A percentile compares a stretch with the other conserved stretches of the same genome.
Conservation (phyloP, 306 rosid genomes). For the Abrus pulchellus region DNA sequence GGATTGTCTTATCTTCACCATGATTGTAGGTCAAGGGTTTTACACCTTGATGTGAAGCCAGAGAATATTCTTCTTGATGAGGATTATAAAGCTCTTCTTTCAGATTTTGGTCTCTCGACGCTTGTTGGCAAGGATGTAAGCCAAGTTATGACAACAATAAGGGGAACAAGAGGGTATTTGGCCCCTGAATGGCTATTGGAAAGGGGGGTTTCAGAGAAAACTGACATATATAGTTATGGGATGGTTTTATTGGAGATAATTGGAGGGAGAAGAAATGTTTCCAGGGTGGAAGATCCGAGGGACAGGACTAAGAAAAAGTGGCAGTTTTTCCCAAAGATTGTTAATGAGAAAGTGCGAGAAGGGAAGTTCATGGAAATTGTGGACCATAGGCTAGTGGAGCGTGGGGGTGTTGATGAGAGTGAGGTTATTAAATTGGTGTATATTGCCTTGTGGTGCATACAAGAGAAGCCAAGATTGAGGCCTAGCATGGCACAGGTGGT, state of each 20-base stretch:
- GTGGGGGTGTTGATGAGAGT: conserved; percentile 63
- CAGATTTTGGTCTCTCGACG: conserved; percentile 88
- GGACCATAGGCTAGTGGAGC: conserved; percentile 63
- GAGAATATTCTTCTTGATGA: conserved; percentile 90
- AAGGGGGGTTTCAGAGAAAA: conserved; percentile 82
- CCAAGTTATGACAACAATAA: conserved; percentile 67
- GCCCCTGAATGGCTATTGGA: conserved; percentile 96
- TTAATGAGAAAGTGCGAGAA: conserved; percentile 72
- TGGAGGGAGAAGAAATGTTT: conserved; percentile 82
- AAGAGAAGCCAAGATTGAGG: conserved; percentile 78
- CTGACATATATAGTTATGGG: conserved; percentile 85
- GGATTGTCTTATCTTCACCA: conserved; percentile 84
- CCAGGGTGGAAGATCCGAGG: conserved; percentile 48
- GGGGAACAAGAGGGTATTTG: conserved; percentile 90
- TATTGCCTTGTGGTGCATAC: conserved; percentile 92
- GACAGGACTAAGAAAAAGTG: conserved; percentile 58
- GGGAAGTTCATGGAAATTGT: conserved; percentile 78
- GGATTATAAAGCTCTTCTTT: conserved; percentile 64
- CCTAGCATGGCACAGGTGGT: conserved; percentile 77
- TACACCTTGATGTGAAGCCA: conserved; percentile 93
- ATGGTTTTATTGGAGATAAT: conserved; percentile 91
- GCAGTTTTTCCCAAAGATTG: conserved; percentile 75
- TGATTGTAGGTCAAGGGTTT: conserved; percentile 79
- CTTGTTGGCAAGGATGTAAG: conserved; percentile 81
- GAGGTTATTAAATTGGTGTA: conserved; percentile 68